Conservation (phyloP, 1,284 basidiomycete genomes). For the Melampsora larici-populina region DNA sequence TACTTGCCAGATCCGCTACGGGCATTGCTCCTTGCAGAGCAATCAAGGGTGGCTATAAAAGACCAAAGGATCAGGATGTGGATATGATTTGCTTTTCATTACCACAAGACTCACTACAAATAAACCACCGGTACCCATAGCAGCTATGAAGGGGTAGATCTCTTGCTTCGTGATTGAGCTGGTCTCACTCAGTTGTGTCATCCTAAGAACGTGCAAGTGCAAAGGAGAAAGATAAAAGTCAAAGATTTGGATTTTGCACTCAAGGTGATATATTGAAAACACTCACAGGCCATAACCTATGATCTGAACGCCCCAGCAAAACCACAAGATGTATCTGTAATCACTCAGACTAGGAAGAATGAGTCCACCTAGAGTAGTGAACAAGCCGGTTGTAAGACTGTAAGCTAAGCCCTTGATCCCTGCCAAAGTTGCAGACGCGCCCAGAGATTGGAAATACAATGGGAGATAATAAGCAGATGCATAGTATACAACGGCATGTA, state of each 20-base stretch:
- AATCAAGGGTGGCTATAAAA: neutral
- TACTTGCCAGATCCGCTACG: neutral
- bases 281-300: neutral
- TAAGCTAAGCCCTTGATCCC: slow-evolving; percentile 73
- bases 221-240: too few species aligned
- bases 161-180: neutral
- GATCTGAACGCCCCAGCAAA: slow-evolving; percentile 38
- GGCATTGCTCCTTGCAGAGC: slow-evolving; percentile 2
- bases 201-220: neutral
- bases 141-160: neutral
- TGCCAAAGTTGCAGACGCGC: slow-evolving; percentile 68
- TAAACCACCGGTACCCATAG: neutral
- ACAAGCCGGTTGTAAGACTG: slow-evolving; percentile 63
- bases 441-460: slow-evolving; percentile 73
- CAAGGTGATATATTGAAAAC: neutral
- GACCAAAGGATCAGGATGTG: neutral
- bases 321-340: slow-evolving; percentile 67
- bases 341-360: slow-evolving; percentile 62
- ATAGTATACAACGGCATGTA: slow-evolving; percentile 70
- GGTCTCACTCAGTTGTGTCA: neutral
- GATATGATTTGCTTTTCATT: too few species aligned
- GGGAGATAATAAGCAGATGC: slow-evolving; percentile 62
- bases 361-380: slow-evolving; percentile 64
- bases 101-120: neutral
- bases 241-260: too few species aligned